Base-by-base conservation (phyloP, 257 asterid genomes). In the Penstemon eatonii region DNA sequence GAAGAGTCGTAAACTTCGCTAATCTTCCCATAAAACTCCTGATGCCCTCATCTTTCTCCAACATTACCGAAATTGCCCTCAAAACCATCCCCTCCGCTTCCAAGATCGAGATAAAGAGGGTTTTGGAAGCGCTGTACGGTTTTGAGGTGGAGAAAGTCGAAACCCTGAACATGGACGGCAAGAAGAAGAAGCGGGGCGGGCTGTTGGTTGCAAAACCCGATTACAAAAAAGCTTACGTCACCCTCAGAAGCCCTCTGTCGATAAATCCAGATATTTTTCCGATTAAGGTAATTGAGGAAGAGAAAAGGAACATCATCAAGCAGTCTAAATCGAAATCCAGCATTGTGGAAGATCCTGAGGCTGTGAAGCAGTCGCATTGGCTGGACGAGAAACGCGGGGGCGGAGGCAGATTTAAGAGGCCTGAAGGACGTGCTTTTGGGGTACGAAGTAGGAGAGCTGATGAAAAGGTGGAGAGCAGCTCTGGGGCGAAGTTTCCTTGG, bases 101-200 rank as follows among this genome's bases (percentile, higher is more conserved):
- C 67, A 92, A 92, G 97, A 90, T 93, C 54, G 98, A 93, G 88
- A 93, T 93, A 15, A 90, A 85, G 82, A 87, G 91, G 86, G 96
- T 90, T 18, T 73, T 93, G 83, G 99, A 93, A 62, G 90, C 97
- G 2, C 75, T 93, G 52, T 90, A 93, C 74, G 97, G 99, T 11
- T 90, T 90, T 79, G 91, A 93, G 75, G 99, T 93, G 71, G 96
- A 87, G 73, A 84, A 87, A 66, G 99, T 93, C 36, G 78, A 81
- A 51, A 93, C 97, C 18, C 83, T 93, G 45, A 93, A 93, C 79
- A 93, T 88, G 99, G 97, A 85, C 4, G 99, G 99, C 0, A 93
- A 93, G 85, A 93, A 84, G 88, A 93, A 85, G 90, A 90, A 88
- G 78, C 76, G 86, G 41, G 97, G 99, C 43, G 97, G 97, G 18